phyloP scores from a whole-genome alignment of 345 rosid species.

The Viola odorata region DNA sequence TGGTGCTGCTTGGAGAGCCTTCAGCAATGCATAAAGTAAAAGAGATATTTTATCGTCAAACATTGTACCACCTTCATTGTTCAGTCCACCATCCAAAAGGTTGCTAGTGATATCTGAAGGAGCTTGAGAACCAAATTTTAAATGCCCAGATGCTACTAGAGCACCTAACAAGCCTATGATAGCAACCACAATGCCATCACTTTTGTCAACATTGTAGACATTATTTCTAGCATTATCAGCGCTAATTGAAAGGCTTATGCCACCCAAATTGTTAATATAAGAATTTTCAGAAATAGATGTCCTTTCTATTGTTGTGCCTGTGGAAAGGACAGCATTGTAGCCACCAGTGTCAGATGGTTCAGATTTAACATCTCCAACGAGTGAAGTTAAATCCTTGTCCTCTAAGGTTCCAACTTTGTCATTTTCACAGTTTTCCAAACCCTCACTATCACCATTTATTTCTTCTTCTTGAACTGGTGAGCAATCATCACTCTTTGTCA shows the following conservation, averaged over 20 bases:
- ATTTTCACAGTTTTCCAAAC: conserved; percentile 36
- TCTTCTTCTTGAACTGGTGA: conserved; percentile 37
- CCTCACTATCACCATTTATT: conserved; percentile 24
- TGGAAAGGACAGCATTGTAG: conserved; percentile 33
- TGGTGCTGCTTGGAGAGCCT: conserved; percentile 91
- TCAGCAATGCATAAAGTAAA: conserved; percentile 85
- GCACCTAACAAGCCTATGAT: conserved; percentile 88
- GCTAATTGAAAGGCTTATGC: conserved; percentile 88
- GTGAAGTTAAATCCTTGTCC: conserved; percentile 31
- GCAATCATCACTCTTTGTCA: conserved; percentile 28
- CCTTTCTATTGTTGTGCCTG: conserved; percentile 44
- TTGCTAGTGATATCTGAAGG: conserved; percentile 55
- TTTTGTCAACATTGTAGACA: conserved; percentile 75
- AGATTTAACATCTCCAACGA: conserved; percentile 34
- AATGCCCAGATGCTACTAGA: conserved; percentile 65
- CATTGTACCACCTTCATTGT: conserved; percentile 78
- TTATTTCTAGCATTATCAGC: conserved; percentile 96
- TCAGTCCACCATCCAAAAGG: conserved; percentile 56
- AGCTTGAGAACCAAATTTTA: conserved; percentile 53
- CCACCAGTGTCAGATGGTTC: conserved; percentile 28
- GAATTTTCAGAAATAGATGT: conserved; percentile 57
- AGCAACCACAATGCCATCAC: conserved; percentile 87
- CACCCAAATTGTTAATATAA: conserved; percentile 63
- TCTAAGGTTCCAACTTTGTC: conserved; percentile 32
- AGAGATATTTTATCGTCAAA: conserved; percentile 93